Evolutionary conservation across 83 land plant genomes (phyloP), one percentile per base, ranked within the genome.

Genomic region (Picea engelmannii): DNA sequence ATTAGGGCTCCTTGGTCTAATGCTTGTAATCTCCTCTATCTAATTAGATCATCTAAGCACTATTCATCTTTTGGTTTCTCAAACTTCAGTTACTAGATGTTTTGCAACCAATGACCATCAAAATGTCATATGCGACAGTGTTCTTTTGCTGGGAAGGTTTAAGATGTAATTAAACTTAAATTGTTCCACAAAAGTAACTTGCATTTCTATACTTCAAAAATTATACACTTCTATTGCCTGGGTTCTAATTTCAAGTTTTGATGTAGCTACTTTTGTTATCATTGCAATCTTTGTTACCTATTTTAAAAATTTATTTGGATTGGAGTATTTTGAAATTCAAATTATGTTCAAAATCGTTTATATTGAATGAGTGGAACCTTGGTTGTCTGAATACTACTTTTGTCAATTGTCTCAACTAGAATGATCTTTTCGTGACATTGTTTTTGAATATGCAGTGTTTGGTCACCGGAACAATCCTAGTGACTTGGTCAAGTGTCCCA

Each of bases 401-500:
- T 7, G 55, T 52, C 31, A 23, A 75, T 60, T 75, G 78, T 52
- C 16, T 74, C 55, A n/a, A 4, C 17, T 21, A 25, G 12, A 75
- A 52, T 75, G 31, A 52, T 24, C 13, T 35, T 49, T 52, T 24
- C 23, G 20, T 24, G n/a, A 27, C 55, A 52, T 75, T 58, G 60
- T 12, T 7, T 75, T 73, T 75, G 9, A 23, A 75, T 75, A 68
- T 87, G 70, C 91, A 97, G 99, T 97, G 76, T 95, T 95, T 89
- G 95, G 98, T 20, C 94, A 90, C 85, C 85, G 74, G 67, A 71
- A 95, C 78, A 91, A 92, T 87, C 88, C 91, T 80, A 78, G 82
- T 18, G 70, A 86, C 68, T 74, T 84, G 64, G 78, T 79, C 24
- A 88, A 79, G 63, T 79, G 65, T 38, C 99, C 99, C 60, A 92